Conservation (phyloP, 2,329 filamentous ascomycete genomes). For the Phoma sp. region DNA sequence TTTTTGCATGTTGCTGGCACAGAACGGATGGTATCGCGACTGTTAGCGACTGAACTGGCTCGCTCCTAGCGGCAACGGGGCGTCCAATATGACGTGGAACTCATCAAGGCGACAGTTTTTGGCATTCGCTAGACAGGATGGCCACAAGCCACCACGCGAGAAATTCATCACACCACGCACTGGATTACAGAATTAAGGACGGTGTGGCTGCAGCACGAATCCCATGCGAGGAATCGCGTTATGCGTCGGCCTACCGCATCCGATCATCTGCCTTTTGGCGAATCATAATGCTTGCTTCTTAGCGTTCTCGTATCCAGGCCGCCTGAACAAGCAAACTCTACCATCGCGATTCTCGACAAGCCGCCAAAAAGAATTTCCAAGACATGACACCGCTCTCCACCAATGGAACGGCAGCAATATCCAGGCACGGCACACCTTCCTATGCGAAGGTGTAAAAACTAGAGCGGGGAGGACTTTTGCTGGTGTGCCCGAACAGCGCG, state of each 20-base stretch:
- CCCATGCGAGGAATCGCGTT: slow-evolving; percentile 5
- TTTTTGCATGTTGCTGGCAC: slow-evolving; percentile 5
- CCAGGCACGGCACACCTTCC: slow-evolving; percentile 12
- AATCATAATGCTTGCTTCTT: slow-evolving; percentile 13
- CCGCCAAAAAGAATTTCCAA: slow-evolving; percentile 16
- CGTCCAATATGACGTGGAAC: slow-evolving; percentile 14
- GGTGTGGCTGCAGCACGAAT: slow-evolving; percentile 2
- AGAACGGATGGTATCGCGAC: not conserved
- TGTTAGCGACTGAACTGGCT: slow-evolving; percentile 6
- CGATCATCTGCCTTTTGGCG: slow-evolving; percentile 6
- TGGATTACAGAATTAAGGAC: not conserved
- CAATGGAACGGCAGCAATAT: not conserved
- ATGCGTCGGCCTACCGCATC: slow-evolving; percentile 5
- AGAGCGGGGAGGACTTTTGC: slow-evolving; percentile 1
- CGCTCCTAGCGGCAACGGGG: slow-evolving; percentile 7
- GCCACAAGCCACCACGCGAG: slow-evolving; percentile 10
- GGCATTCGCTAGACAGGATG: slow-evolving; percentile 1
- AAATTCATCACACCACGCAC: not conserved
- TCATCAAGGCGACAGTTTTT: slow-evolving; percentile 1
- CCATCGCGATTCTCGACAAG: slow-evolving; percentile 15
- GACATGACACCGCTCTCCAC: slow-evolving; percentile 1
- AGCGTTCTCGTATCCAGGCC: slow-evolving; percentile 17
- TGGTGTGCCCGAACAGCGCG: slow-evolving; percentile 10
- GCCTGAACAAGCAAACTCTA: slow-evolving; percentile 13
- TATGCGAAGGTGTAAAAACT: not conserved